These are phyloP conservation scores for Emergomyces orientalis DNA, from an alignment of 2,329 filamentous ascomycete species.

Conservation along the genomic window DNA sequence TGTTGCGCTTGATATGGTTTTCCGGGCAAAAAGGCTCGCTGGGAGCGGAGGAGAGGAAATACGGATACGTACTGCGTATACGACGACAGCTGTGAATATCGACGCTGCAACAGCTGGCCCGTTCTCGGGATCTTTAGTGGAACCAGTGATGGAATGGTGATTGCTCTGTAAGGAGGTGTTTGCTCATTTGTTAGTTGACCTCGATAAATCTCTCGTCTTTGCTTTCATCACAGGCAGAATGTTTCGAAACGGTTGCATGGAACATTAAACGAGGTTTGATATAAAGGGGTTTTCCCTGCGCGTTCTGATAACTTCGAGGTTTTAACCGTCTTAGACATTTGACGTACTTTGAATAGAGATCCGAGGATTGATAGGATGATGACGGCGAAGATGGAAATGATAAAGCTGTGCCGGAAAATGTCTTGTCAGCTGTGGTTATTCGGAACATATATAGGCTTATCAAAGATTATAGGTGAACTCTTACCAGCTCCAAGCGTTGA, in stretches of 20 bases:
- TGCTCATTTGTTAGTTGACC: background rate
- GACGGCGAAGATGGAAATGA: constrained; percentile 56
- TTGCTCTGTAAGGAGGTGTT: constrained; percentile 39
- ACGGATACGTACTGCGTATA: constrained; percentile 66
- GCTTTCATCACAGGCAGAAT: background rate
- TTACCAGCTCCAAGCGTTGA: constrained; percentile 94
- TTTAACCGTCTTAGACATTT: background rate
- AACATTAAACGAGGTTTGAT: background rate
- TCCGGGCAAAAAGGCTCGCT: background rate
- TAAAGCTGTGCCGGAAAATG: constrained; percentile 49
- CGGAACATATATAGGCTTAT: background rate
- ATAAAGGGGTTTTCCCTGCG: background rate
- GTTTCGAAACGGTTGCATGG: background rate
- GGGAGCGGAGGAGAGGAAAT: background rate
- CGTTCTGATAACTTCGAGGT: background rate
- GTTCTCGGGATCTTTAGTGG: constrained; percentile 58
- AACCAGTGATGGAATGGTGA: constrained; percentile 77
- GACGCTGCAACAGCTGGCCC: constrained; percentile 70
- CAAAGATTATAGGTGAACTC: constrained; percentile 20
- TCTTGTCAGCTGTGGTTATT: constrained; percentile 11
- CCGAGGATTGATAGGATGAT: constrained; percentile 57
- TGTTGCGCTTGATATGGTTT: background rate
- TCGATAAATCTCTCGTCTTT: background rate
- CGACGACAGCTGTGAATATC: constrained; percentile 76
- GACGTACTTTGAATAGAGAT: constrained; percentile 60